Conservation (phyloP, 768 basidiomycete genomes). For the Kwoniella newhampshirensis region DNA sequence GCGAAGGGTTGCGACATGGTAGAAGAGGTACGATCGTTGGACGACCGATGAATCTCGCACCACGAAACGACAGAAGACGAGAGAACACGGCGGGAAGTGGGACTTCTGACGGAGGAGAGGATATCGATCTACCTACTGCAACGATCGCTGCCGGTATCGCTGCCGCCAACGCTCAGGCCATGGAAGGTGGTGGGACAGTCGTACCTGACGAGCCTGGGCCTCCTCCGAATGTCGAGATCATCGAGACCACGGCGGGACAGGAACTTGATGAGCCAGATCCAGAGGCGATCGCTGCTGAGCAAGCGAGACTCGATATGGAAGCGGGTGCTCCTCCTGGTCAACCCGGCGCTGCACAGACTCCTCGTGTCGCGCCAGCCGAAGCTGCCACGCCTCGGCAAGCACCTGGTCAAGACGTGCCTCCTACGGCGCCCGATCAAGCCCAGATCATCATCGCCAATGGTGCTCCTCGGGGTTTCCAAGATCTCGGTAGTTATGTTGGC, state of each 20-base stretch:
- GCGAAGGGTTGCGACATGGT: slow-evolving; percentile 25
- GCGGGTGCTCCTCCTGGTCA: slow-evolving; percentile 80
- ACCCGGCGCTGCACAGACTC: slow-evolving; percentile 64
- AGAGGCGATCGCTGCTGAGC: slow-evolving; percentile 65
- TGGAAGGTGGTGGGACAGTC: slow-evolving; percentile 23
- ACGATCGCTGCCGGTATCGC: slow-evolving; percentile 31
- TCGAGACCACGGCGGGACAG: slow-evolving; percentile 21
- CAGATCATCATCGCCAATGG: slow-evolving; percentile 53
- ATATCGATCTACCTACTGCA: slow-evolving; percentile 40
- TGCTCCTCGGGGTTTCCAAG: slow-evolving; percentile 51
- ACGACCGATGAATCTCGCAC: slow-evolving; percentile 35
- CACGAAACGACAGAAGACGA: slow-evolving; percentile 25
- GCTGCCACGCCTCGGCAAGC: slow-evolving; percentile 25
- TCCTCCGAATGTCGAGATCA: slow-evolving; percentile 30
- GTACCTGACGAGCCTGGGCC: slow-evolving; percentile 24
- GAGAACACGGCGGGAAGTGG: slow-evolving; percentile 40
- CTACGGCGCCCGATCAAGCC: slow-evolving; percentile 21
- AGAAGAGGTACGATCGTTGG: slow-evolving; percentile 48
- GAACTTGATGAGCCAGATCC: slow-evolving; percentile 71
- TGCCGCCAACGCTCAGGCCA: slow-evolving; percentile 29
- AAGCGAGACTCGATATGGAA: slow-evolving; percentile 42
- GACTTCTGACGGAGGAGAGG: slow-evolving; percentile 45
- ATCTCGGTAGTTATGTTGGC: slow-evolving; percentile 48
- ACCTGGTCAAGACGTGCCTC: slow-evolving; percentile 13
- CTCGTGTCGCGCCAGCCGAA: slow-evolving; percentile 31